Evolutionary conservation across 2,329 filamentous ascomycete genomes (phyloP), one percentile per base, ranked within the genome.

Genomic region (Podosphaera fusca): DNA sequence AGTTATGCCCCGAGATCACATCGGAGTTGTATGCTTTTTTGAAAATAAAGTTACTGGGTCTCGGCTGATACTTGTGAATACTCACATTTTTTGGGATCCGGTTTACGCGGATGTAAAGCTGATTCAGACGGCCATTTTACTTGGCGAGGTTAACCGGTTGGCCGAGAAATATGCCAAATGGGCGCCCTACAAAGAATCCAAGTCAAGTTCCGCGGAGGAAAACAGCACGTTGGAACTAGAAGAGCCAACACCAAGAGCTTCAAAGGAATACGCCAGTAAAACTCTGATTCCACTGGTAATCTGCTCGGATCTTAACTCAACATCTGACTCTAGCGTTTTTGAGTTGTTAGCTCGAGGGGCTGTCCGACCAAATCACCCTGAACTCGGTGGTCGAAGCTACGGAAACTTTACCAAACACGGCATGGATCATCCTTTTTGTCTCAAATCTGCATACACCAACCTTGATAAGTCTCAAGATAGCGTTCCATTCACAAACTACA

Each of bases 1-100:
- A 34, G 85, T 98, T 59, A 96, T 95, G 92, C 89, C 90, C 60
- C 87, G 92, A 71, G 92, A 98, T 74, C 90, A 96, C 68, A 95
- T 98, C 69, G 92, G 85, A 14, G 84, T 95, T 53, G 80, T 95
- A 53, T 81, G 85, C 57, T 94, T 96, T 73, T 80, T 98, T 60
- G 92, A 98, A 70, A 95, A 94, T 65, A 81, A 90, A 42, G 73
- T 79, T 59, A 95, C 90, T 0, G 92, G 92, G n/a, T 82, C 87
- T 12, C 82, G 92, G 58, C 73, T 96, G 65, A 94, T 98, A 61
- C 81, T 96, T 40, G 87, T 87, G 63, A 96, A 96, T 67, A 86
- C 87, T 4, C 92, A 98, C 73, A 75, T 96, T 56, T 94, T 87
- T 65, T 98, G 92, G 92, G 89, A 98, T 65, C 87, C 87, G 1